These are phyloP conservation scores for Vaccinium vitisidaea DNA, from an alignment of 148 eudicot genomes.

Conservation along the genomic window DNA sequence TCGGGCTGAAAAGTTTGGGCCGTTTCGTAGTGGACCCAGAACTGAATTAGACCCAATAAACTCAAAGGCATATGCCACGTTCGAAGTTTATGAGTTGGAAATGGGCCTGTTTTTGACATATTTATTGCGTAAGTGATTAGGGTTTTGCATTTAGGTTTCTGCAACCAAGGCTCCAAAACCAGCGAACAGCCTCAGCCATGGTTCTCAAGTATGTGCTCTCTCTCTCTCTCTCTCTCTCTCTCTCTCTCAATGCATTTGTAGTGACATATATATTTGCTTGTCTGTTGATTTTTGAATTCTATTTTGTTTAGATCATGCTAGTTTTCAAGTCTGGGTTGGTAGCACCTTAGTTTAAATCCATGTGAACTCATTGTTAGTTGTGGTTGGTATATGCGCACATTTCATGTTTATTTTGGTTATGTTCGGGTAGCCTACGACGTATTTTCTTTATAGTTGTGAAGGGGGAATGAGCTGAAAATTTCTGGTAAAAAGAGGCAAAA, in stretches of 20 bases:
- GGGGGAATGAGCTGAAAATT: neutral
- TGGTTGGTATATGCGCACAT: neutral
- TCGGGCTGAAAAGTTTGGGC: neutral
- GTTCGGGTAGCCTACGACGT: neutral
- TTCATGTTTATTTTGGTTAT: neutral
- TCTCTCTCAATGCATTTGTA: neutral
- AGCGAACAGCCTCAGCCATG: slow-evolving; percentile 3
- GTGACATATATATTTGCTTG: neutral
- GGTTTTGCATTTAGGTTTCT: neutral
- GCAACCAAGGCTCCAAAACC: neutral
- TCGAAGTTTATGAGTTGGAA: neutral
- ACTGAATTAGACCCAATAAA: neutral
- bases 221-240: neutral
- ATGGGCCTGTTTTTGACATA: neutral
- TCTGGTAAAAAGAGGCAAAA: neutral
- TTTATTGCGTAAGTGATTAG: neutral
- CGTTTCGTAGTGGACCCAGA: neutral
- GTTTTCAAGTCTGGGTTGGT: neutral
- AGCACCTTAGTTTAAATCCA: neutral
- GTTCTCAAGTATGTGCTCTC: neutral
- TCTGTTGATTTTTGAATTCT: neutral
- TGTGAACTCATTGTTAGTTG: neutral
- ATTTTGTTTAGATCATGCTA: neutral
- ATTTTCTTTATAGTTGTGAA: neutral
- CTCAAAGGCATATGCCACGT: neutral